Percentiles rank a stretch among this genome's conserved stretches.
phyloP scores from a whole-genome alignment of 768 basidiomycete genomes.

The Podaxis sp. region DNA sequence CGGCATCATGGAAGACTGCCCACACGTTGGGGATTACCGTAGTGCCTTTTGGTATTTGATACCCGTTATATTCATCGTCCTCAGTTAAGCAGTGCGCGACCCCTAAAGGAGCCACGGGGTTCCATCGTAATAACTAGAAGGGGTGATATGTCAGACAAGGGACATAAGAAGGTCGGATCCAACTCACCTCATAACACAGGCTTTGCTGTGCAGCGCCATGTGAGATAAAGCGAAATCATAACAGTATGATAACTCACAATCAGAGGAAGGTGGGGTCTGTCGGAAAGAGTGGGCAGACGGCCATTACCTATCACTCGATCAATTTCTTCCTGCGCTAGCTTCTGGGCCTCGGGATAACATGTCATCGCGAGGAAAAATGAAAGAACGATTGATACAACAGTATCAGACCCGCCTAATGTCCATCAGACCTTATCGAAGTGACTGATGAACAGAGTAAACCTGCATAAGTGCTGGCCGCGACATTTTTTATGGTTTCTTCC shows the following conservation, averaged over 20 bases:
- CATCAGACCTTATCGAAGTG: neutral
- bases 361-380: slow-evolving; percentile 37
- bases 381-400: slow-evolving; percentile 30
- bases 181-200: slow-evolving; percentile 23
- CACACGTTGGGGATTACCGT: slow-evolving; percentile 26
- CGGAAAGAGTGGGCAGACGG: slow-evolving; percentile 35
- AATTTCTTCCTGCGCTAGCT: slow-evolving; percentile 31
- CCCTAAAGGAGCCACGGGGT: slow-evolving; percentile 34
- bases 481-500: slow-evolving; percentile 35
- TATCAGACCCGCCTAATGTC: slow-evolving; percentile 27
- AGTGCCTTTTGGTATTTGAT: slow-evolving; percentile 38
- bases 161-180: neutral
- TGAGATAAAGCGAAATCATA: neutral
- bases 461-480: slow-evolving; percentile 38
- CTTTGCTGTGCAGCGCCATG: slow-evolving; percentile 18
- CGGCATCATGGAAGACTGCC: slow-evolving; percentile 37
- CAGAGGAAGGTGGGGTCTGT: slow-evolving; percentile 31
- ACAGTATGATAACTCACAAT: slow-evolving; percentile 23
- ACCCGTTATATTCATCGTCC: slow-evolving; percentile 36
- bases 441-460: slow-evolving; percentile 20
- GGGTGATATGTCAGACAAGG: neutral
- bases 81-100: slow-evolving; percentile 24
- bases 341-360: slow-evolving; percentile 35
- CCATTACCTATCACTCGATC: slow-evolving; percentile 25
- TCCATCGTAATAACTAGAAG: slow-evolving; percentile 35